These are phyloP conservation scores for Breynia disticha DNA, from an alignment of 441 rosid species.

Conservation along the genomic window DNA sequence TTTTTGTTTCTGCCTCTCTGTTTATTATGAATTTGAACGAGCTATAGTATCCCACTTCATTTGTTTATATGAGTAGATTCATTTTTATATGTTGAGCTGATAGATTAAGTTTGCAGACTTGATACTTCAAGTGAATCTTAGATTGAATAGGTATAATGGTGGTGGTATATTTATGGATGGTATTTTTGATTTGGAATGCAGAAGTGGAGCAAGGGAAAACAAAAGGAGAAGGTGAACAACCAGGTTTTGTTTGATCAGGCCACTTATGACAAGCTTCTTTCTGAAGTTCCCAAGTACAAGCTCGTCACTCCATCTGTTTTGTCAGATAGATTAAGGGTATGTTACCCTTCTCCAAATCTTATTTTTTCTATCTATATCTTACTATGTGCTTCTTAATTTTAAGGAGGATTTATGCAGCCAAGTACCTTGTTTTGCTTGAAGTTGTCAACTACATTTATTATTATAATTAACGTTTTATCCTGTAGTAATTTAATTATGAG, in stretches of 20 bases:
- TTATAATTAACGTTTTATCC: no score
- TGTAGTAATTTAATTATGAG: no score
- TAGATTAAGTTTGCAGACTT: not conserved
- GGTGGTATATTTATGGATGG: not conserved
- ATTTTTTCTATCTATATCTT: not conserved
- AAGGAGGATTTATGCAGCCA: no score
- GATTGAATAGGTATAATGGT: not conserved
- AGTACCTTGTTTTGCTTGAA: no score
- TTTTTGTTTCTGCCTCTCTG: no score
- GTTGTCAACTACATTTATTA: no score
- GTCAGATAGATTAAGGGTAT: constrained; percentile 52
- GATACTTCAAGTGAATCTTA: not conserved
- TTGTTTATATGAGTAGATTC: not conserved
- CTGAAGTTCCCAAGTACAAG: constrained; percentile 55
- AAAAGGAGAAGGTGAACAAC: constrained; percentile 69
- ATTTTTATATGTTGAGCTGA: no score
- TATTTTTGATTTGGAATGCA: constrained; percentile 10
- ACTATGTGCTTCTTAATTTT: no score
- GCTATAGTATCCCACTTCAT: not conserved
- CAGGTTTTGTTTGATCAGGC: constrained; percentile 54
- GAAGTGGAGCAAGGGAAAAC: constrained; percentile 75
- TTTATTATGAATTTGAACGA: no score
- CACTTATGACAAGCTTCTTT: constrained; percentile 48
- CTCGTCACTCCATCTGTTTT: constrained; percentile 48
- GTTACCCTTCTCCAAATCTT: not conserved